Conservation (phyloP, 345 rosid genomes). For the Cardamine chenopodiifolia region DNA sequence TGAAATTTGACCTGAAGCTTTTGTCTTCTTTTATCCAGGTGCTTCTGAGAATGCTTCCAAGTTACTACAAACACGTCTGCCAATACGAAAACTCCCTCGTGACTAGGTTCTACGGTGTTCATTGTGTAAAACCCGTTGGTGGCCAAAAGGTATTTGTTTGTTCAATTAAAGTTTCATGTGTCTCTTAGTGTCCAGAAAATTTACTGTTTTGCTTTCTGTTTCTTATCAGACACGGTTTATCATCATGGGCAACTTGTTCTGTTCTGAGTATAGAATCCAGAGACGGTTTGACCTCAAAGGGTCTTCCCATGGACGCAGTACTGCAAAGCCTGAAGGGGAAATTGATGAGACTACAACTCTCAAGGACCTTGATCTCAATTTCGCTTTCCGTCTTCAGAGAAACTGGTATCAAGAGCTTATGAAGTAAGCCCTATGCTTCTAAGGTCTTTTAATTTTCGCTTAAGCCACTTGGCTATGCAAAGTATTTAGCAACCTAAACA, state of each 20-base stretch:
- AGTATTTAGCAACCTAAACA: conserved; percentile 2
- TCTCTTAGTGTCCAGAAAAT: not conserved
- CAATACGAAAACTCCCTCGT: conserved; percentile 82
- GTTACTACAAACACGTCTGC: conserved; percentile 74
- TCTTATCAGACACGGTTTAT: conserved; percentile 78
- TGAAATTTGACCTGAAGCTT: conserved; percentile 39
- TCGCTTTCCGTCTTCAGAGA: conserved; percentile 77
- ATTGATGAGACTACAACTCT: conserved; percentile 96
- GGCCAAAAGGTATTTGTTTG: conserved; percentile 71
- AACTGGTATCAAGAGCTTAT: conserved; percentile 88
- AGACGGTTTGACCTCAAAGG: conserved; percentile 97
- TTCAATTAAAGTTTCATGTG: conserved; percentile 9
- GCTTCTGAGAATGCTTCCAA: conserved; percentile 88
- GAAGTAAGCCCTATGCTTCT: conserved; percentile 51
- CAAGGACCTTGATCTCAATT: conserved; percentile 95
- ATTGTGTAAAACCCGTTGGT: conserved; percentile 91
- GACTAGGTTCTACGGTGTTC: conserved; percentile 92
- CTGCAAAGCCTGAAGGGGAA: conserved; percentile 80
- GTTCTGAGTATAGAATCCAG: conserved; percentile 93
- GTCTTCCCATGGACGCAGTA: conserved; percentile 90
- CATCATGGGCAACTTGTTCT: conserved; percentile 96
- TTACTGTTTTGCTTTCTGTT: conserved; percentile 8
- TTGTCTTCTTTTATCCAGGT: conserved; percentile 57
- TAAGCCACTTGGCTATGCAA: not conserved
- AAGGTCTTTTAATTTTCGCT: not conserved